These are phyloP conservation scores for Fusarium sp. DNA, from an alignment of 2,329 filamentous ascomycete species.

Conservation along the genomic window DNA sequence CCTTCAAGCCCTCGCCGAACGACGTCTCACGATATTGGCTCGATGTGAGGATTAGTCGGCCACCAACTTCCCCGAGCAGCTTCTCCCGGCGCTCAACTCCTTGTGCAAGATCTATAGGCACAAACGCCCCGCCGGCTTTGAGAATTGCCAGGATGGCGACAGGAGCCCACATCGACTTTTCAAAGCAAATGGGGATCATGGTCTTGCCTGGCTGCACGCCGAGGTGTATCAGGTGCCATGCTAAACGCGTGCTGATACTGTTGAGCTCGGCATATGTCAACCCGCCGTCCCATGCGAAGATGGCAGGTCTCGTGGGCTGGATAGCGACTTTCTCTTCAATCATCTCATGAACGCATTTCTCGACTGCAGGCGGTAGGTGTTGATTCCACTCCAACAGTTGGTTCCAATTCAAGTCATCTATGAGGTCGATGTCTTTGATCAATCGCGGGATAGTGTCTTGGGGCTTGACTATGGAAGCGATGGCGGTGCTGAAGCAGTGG, in stretches of 20 bases:
- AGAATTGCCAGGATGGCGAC: background rate
- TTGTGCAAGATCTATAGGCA: background rate
- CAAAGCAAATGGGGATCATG: conserved; percentile 6
- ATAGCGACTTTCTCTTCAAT: conserved; percentile 5
- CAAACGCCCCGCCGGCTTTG: conserved; percentile 7
- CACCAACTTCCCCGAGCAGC: background rate
- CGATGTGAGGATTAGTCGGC: background rate
- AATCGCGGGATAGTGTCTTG: background rate
- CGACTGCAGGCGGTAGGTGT: background rate
- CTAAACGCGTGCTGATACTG: background rate
- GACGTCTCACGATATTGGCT: background rate
- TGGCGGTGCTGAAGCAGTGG: conserved; percentile 14
- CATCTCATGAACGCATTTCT: conserved; percentile 19
- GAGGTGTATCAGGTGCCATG: background rate
- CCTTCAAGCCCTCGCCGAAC: background rate
- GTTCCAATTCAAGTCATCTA: conserved; percentile 4
- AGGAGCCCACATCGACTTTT: conserved; percentile 3
- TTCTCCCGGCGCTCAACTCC: background rate
- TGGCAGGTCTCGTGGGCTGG: conserved; percentile 10
- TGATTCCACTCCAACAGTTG: conserved; percentile 14
- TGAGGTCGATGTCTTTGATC: conserved; percentile 3
- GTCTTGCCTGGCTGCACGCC: background rate
- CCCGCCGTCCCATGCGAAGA: conserved; percentile 13
- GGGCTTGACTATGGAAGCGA: conserved; percentile 1
- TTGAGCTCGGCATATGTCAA: conserved; percentile 12